Evolutionary conservation across 139 green algal species (phyloP).

Genomic region (Eudorina sp.): DNA sequence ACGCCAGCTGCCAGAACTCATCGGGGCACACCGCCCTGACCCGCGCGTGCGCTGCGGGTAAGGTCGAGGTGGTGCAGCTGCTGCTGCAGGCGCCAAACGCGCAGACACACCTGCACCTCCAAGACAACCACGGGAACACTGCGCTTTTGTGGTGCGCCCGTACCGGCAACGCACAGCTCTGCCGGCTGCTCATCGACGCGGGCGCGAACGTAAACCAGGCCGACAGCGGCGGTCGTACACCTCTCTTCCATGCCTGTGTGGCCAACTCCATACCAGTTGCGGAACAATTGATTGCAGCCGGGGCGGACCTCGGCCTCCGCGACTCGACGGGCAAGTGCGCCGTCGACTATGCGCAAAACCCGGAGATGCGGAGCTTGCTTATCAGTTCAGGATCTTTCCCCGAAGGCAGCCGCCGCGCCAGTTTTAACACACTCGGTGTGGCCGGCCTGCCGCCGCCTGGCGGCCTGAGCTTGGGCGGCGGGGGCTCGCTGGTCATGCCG

Average conservation of each 20-base stretch:
- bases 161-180: slow-evolving; percentile 40
- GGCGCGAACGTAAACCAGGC: slow-evolving; percentile 40
- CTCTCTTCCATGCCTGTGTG: slow-evolving; percentile 42
- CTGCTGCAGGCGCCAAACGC: slow-evolving; percentile 29
- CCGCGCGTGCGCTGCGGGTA: slow-evolving; percentile 38
- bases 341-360: slow-evolving; percentile 19
- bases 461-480: not conserved
- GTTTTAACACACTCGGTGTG: not conserved
- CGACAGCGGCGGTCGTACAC: slow-evolving; percentile 33
- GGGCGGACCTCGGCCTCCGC: slow-evolving; percentile 8
- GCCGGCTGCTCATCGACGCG: slow-evolving; percentile 26
- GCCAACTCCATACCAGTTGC: not conserved
- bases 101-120: slow-evolving; percentile 16
- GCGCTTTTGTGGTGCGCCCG: slow-evolving; percentile 36
- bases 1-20: slow-evolving; percentile 34
- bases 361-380: slow-evolving; percentile 19
- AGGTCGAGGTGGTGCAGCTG: slow-evolving; percentile 47
- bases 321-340: slow-evolving; percentile 27
- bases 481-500: not conserved
- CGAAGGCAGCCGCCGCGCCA: slow-evolving; percentile 13
- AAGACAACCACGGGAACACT: slow-evolving; percentile 38
- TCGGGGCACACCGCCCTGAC: slow-evolving; percentile 37
- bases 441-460: not conserved
- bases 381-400: not conserved
- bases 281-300: slow-evolving; percentile 1